Evolutionary conservation across 768 basidiomycete genomes (phyloP).

Genomic region (Boletus rufocinnamomeus): DNA sequence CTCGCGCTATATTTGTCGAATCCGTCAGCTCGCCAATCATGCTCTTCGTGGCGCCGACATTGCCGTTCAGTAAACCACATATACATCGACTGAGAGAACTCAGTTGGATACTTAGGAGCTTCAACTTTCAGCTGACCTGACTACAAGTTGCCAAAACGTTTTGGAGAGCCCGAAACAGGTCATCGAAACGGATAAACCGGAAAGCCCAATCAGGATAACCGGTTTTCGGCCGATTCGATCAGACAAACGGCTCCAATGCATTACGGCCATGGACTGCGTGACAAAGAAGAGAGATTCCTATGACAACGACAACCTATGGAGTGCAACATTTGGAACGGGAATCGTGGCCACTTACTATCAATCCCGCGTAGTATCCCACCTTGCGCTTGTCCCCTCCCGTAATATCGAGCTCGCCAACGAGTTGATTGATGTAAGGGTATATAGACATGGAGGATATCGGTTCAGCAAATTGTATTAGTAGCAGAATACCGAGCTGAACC

Average conservation of each 20-base stretch:
- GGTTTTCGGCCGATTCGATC: slow-evolving; percentile 74
- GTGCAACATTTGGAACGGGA: background rate
- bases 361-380: slow-evolving; percentile 67
- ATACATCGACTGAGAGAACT: slow-evolving; percentile 28
- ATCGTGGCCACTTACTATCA: slow-evolving; percentile 48
- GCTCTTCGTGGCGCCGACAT: slow-evolving; percentile 50
- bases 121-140: slow-evolving; percentile 32
- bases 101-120: background rate
- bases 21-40: slow-evolving; percentile 68
- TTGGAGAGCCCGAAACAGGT: slow-evolving; percentile 68
- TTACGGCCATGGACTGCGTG: slow-evolving; percentile 67
- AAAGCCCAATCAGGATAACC: slow-evolving; percentile 63
- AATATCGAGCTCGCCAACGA: slow-evolving; percentile 31
- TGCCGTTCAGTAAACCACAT: slow-evolving; percentile 36
- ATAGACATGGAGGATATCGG: slow-evolving; percentile 44
- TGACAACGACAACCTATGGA: background rate
- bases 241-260: slow-evolving; percentile 73
- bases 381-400: slow-evolving; percentile 28
- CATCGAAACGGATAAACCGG: slow-evolving; percentile 67
- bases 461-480: slow-evolving; percentile 37
- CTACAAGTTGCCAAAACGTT: slow-evolving; percentile 62
- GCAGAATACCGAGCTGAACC: slow-evolving; percentile 40
- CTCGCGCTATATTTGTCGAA: slow-evolving; percentile 32
- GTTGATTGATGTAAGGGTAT: slow-evolving; percentile 52
- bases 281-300: slow-evolving; percentile 79